Conservation (phyloP, 2,329 filamentous ascomycete genomes). For the Westerdykella ornata region DNA sequence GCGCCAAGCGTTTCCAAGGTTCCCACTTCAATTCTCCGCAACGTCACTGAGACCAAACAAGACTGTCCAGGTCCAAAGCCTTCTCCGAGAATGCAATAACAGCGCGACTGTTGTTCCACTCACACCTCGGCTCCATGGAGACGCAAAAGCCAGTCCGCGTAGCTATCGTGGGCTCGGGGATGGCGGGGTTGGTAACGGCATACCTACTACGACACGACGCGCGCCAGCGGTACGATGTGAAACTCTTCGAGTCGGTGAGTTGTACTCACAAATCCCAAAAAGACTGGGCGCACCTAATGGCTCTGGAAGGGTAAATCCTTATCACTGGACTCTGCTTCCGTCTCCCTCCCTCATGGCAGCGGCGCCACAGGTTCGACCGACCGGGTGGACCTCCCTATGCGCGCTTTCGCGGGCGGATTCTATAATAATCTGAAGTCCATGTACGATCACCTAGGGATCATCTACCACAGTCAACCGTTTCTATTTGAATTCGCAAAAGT, state of each 20-base stretch:
- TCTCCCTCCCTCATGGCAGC: constrained; percentile 29
- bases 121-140: not conserved
- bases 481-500: constrained; percentile 47
- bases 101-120: not conserved
- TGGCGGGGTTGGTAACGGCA: constrained; percentile 45
- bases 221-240: constrained; percentile 38
- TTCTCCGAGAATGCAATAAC: not conserved
- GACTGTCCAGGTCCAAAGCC: not conserved
- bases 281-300: not conserved
- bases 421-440: constrained; percentile 51
- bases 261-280: not conserved
- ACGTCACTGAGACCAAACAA: not conserved
- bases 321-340: constrained; percentile 43
- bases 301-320: constrained; percentile 36
- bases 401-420: constrained; percentile 48
- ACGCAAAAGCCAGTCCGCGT: constrained; percentile 19
- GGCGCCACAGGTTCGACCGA: constrained; percentile 16
- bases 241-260: constrained; percentile 43
- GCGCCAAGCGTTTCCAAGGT: not conserved
- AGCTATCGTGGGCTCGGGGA: constrained; percentile 45
- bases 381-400: constrained; percentile 48
- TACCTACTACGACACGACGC: constrained; percentile 41
- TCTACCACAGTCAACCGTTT: constrained; percentile 47
- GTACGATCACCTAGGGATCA: constrained; percentile 50
- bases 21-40: not conserved